Percentiles rank a stretch among this genome's conserved stretches.
Conservation (phyloP, 495 filamentous ascomycete species). For the Hypoxylon perforatum region DNA sequence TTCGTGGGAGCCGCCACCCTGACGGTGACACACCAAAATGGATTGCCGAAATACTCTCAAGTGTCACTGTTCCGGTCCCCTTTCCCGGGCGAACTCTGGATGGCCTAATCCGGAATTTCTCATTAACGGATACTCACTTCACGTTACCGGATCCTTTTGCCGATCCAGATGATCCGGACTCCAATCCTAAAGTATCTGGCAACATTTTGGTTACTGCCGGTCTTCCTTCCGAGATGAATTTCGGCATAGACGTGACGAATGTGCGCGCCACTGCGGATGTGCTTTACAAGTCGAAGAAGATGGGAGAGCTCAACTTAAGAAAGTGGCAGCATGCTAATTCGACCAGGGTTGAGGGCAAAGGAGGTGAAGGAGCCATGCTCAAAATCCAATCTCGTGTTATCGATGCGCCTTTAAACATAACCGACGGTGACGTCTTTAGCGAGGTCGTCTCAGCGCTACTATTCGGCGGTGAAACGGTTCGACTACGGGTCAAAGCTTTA, state of each 20-base stretch:
- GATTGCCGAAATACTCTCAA: conserved; percentile 81
- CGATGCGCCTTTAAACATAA: conserved; percentile 83
- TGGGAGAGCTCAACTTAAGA: conserved; percentile 79
- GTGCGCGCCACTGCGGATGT: conserved; percentile 83
- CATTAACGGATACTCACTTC: conserved; percentile 84
- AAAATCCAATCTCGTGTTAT: conserved; percentile 78
- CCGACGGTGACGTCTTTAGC: conserved; percentile 76
- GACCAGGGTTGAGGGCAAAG: conserved; percentile 66
- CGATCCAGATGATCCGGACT: conserved; percentile 76
- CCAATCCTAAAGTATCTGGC: conserved; percentile 82
- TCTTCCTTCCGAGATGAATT: conserved; percentile 86
- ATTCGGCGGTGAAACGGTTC: conserved; percentile 72
- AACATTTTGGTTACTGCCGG: conserved; percentile 78
- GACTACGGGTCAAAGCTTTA: conserved; percentile 77
- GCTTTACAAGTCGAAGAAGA: conserved; percentile 75
- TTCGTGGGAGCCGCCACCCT: conserved; percentile 78
- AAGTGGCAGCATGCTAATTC: conserved; percentile 90
- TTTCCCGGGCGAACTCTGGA: conserved; percentile 85
- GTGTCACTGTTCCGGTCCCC: conserved; percentile 83
- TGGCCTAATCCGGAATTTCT: conserved; percentile 85
- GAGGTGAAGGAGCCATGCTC: conserved; percentile 66
- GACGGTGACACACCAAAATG: conserved; percentile 75
- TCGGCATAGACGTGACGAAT: conserved; percentile 77
- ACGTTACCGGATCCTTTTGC: conserved; percentile 80
- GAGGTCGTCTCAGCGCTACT: conserved; percentile 79